These are phyloP conservation scores for Posidonia oceanica DNA, from an alignment of 116 monocot genomes.

Conservation along the genomic window DNA sequence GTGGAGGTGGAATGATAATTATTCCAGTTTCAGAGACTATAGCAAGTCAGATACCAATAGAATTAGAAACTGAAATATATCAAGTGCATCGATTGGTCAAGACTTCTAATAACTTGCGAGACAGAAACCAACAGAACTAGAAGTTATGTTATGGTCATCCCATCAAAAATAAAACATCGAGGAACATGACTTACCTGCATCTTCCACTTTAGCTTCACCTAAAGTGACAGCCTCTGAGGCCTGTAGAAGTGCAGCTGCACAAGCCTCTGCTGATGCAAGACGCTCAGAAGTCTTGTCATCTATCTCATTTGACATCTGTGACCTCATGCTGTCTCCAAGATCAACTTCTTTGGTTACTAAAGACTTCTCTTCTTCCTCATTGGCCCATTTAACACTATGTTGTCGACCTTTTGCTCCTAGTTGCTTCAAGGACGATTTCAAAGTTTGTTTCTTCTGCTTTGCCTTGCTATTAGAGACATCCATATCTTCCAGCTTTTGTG, in stretches of 20 bases:
- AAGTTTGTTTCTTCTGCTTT: slow-evolving; percentile 10
- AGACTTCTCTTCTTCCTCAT: slow-evolving; percentile 18
- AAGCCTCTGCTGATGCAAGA: slow-evolving; percentile 70
- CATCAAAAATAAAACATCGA: neutral
- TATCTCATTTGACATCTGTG: slow-evolving; percentile 15
- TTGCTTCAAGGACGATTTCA: slow-evolving; percentile 62
- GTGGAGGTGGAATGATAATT: slow-evolving; percentile 43
- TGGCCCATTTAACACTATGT: slow-evolving; percentile 71
- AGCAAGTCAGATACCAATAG: neutral
- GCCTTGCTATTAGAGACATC: slow-evolving; percentile 6
- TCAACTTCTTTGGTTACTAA: neutral
- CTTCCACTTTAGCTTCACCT: slow-evolving; percentile 41
- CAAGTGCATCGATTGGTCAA: too few relatives aligned
- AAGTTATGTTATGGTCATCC: neutral
- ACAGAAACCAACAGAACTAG: neutral
- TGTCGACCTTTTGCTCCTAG: slow-evolving; percentile 17
- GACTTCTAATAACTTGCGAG: too few relatives aligned
- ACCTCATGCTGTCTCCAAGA: neutral
- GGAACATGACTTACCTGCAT: slow-evolving; percentile 45
- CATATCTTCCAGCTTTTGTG: slow-evolving; percentile 10
- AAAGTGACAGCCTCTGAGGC: slow-evolving; percentile 53
- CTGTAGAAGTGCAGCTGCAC: slow-evolving; percentile 50
- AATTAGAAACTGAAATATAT: neutral
- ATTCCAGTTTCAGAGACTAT: slow-evolving; percentile 70
- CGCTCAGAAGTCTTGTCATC: slow-evolving; percentile 26